Evolutionary conservation across 2,329 filamentous ascomycete species (phyloP).

Genomic region (Gremmenia infestans): DNA sequence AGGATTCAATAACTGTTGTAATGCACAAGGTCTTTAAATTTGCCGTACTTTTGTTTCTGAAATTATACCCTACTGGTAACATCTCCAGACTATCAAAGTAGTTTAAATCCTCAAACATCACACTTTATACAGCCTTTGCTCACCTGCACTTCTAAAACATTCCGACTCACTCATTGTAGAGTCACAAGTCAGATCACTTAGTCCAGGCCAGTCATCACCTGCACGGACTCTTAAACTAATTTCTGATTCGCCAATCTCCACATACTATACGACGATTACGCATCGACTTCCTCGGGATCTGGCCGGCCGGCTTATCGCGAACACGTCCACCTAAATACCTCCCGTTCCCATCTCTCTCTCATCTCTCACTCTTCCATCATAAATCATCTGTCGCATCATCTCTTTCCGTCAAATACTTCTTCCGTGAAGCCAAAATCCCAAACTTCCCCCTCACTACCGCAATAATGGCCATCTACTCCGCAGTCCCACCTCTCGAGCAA

Average conservation of each 20-base stretch:
- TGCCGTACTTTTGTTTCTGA: too few relatives aligned
- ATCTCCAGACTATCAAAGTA: too few relatives aligned
- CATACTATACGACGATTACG: slow-evolving; percentile 2
- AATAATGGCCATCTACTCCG: slow-evolving; percentile 48
- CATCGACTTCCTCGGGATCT: neutral
- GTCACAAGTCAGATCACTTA: neutral
- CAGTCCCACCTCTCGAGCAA: slow-evolving; percentile 46
- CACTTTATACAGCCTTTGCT: neutral
- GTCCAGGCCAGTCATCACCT: slow-evolving; percentile 3
- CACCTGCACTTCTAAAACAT: neutral
- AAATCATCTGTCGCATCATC: neutral
- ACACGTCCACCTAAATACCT: neutral
- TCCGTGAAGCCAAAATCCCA: neutral
- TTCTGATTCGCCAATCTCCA: slow-evolving; percentile 11
- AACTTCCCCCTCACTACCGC: neutral
- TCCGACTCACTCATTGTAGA: neutral
- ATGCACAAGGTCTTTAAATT: too few relatives aligned
- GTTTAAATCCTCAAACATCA: neutral
- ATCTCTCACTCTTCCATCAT: neutral
- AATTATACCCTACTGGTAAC: too few relatives aligned
- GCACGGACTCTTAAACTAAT: slow-evolving; percentile 2
- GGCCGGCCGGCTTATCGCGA: slow-evolving; percentile 12
- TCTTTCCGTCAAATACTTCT: neutral
- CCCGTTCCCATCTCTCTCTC: neutral
- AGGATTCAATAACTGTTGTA: too few relatives aligned